Evolutionary conservation across 1,284 basidiomycete species (phyloP).

Genomic region (Singerocomus rubriflavus): DNA sequence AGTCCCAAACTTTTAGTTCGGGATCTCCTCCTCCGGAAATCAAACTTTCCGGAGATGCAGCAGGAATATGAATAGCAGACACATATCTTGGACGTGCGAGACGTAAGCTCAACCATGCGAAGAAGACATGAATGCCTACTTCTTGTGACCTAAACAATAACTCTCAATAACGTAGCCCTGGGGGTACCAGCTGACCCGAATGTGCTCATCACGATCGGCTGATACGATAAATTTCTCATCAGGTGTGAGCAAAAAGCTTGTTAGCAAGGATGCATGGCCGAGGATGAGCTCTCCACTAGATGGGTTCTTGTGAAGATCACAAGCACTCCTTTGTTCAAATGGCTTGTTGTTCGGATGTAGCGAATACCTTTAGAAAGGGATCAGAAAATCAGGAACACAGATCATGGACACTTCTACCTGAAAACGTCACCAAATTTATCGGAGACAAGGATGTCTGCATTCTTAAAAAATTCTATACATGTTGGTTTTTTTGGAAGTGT

Average conservation of each 20-base stretch:
- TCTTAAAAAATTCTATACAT: slow-evolving; percentile 53
- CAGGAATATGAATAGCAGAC: slow-evolving; percentile 72
- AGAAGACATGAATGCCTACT: slow-evolving; percentile 46
- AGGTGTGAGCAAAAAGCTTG: slow-evolving; percentile 60
- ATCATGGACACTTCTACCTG: slow-evolving; percentile 42
- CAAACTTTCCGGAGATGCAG: slow-evolving; percentile 47
- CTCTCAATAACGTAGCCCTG: slow-evolving; percentile 79
- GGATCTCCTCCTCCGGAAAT: slow-evolving; percentile 89
- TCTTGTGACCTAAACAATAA: slow-evolving; percentile 81
- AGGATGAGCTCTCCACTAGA: slow-evolving; percentile 74
- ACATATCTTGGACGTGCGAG: slow-evolving; percentile 58
- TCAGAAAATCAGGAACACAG: background rate
- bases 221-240: slow-evolving; percentile 79
- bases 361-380: slow-evolving; percentile 45
- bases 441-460: slow-evolving; percentile 63
- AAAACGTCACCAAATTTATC: slow-evolving; percentile 90
- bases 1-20: slow-evolving; percentile 77
- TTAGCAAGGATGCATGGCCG: slow-evolving; percentile 85
- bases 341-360: slow-evolving; percentile 31
- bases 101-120: slow-evolving; percentile 4
- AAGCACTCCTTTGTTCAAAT: slow-evolving; percentile 26
- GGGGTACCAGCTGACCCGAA: slow-evolving; percentile 88
- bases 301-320: slow-evolving; percentile 66
- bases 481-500: slow-evolving; percentile 79
- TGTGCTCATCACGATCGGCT: slow-evolving; percentile 90